Evolutionary conservation across 352 stramenopile species (phyloP), one percentile per base, ranked within the genome.

Genomic region (Phytopythium sindhum): DNA sequence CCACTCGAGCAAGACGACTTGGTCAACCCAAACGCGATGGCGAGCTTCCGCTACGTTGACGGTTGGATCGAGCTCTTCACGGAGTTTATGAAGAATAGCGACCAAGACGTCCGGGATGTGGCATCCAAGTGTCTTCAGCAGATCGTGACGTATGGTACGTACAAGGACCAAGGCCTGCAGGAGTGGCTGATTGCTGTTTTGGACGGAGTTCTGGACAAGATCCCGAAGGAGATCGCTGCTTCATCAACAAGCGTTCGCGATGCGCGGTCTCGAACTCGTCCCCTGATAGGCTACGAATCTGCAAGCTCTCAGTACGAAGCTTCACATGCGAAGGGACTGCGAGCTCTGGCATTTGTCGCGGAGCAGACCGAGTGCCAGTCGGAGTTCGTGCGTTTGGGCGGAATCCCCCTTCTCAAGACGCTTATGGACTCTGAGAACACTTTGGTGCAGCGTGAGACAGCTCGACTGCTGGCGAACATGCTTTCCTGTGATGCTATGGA

Each of bases 31-130:
- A 72, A 71, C 21, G 63, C 70, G 15, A 68, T 85, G 23, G 51
- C 76, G 11, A 74, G 65, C 5, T 70, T 78, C 37, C 75, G 78
- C 33, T 88, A 89, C 64, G 77, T 91, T 3, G 79, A 88, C 56
- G 84, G 84, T 5, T 93, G 84, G 84, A 90, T 92, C 54, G 84
- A 90, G 52, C 51, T 92, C n/a, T 90, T 90, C 59, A 89, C 81
- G 11, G 69, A 80, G 14, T 87, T 88, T 35, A 45, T 90, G 9
- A 75, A 76, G 23, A 84, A 72, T 33, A 69, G 77, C n/a, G 61
- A 90, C 53, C 56, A 75, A 24, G 64, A 67, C 0, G 75, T 92
- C 14, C 74, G 78, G 5, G 66, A 68, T 19, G 65, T 90, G 58
- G 84, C 84, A 10, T 76, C 76, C 1, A 61, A 71, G n/a, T 92